phyloP scores from a whole-genome alignment of 768 basidiomycete species.

The Hemileccinum rubropunctum region DNA sequence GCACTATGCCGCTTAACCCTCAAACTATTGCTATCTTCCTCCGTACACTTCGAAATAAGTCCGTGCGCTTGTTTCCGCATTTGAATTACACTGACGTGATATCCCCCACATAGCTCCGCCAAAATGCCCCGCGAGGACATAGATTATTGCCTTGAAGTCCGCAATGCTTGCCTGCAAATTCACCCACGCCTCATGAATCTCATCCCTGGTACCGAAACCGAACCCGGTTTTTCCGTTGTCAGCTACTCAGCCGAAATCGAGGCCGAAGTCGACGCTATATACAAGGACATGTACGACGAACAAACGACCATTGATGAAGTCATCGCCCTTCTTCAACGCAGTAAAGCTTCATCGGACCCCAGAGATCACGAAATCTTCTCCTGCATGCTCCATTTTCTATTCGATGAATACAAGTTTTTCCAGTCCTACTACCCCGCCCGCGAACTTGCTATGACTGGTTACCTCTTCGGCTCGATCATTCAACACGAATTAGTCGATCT shows the following conservation, averaged over 20 bases:
- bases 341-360: constrained; percentile 77
- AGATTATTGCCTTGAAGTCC: constrained; percentile 85
- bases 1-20: constrained; percentile 85
- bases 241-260: constrained; percentile 88
- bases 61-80: constrained; percentile 26
- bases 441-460: constrained; percentile 93
- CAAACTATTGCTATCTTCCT: constrained; percentile 91
- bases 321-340: constrained; percentile 79
- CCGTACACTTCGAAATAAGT: constrained; percentile 84
- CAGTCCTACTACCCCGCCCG: constrained; percentile 92
- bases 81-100: constrained; percentile 2
- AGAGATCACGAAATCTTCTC: constrained; percentile 96
- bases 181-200: constrained; percentile 97
- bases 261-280: constrained; percentile 90
- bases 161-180: constrained; percentile 89
- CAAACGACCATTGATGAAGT: constrained; percentile 94
- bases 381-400: constrained; percentile 99
- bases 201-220: constrained; percentile 77
- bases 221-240: constrained; percentile 89
- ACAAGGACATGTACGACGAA: constrained; percentile 98
- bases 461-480: constrained; percentile 94
- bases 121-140: constrained; percentile 77
- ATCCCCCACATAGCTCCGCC: constrained; percentile 49
- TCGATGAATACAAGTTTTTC: constrained; percentile 99
- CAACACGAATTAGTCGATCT: constrained; percentile 91